These are phyloP conservation scores for Cladophialophora chaetospira DNA, from an alignment of 2,329 filamentous ascomycete species.

Conservation along the genomic window DNA sequence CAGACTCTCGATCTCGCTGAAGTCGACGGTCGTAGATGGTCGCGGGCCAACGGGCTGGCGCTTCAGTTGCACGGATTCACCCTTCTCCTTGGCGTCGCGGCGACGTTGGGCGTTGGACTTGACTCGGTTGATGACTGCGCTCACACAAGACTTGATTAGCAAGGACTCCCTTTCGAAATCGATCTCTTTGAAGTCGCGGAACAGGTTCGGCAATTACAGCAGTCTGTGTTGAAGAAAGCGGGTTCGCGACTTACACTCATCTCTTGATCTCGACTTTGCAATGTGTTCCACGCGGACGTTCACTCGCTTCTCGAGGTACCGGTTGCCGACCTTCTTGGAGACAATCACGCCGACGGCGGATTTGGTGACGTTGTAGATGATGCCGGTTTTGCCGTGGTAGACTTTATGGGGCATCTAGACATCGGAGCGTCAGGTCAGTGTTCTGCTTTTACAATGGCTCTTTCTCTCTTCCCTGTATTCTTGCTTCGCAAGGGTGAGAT, in stretches of 20 bases:
- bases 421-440: conserved; percentile 30
- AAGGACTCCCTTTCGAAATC: too few species aligned
- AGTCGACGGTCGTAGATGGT: conserved; percentile 73
- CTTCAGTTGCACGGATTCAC: conserved; percentile 89
- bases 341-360: conserved; percentile 96
- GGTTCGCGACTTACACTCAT: conserved; percentile 62
- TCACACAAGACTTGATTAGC: not conserved
- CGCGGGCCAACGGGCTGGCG: conserved; percentile 79
- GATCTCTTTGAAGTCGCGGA: too few species aligned
- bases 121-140: conserved; percentile 78
- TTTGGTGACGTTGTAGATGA: conserved; percentile 99
- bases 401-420: conserved; percentile 98
- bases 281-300: conserved; percentile 99
- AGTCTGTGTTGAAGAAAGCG: not conserved
- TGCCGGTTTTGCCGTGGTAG: conserved; percentile 98
- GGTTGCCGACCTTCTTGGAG: conserved; percentile 99
- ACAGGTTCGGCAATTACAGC: too few species aligned
- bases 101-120: conserved; percentile 94
- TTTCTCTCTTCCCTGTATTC: not conserved
- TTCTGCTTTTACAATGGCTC: not conserved
- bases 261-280: conserved; percentile 87
- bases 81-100: conserved; percentile 88
- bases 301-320: conserved; percentile 99
- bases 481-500: not conserved
- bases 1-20: conserved; percentile 81